Base-by-base conservation (phyloP, 192 early-diverging fungal species). In the Linnemannia exigua region DNA sequence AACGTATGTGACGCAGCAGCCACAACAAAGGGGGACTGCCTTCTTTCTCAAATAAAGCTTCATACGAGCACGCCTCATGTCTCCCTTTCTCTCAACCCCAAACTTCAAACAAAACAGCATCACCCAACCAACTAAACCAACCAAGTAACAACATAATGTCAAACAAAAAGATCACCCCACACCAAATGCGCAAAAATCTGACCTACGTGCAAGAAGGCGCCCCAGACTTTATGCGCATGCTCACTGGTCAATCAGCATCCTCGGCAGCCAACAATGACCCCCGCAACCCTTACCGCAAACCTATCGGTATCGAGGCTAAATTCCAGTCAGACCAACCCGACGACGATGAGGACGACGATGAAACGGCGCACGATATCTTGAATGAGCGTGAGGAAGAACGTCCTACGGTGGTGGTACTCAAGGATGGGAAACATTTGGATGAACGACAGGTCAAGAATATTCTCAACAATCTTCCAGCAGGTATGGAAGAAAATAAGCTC, bases 211-310 rank as follows among this genome's bases (percentile, higher is more conserved):
- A 79, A 19, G 52, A 88, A 67, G 87, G 80, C 1, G 44, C 37
- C 14, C 87, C 87, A 7, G 81, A 82, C 46, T 88, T 88, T 51
- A 82, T 88, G 87, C 71, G 74, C 12, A 86, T 86, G 84, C 79
- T 86, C 33, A 86, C 84, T 1, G 84, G 84, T 15, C 84, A 77
- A 51, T 79, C 82, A 0, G 36, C 66, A n/a, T 46, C 81, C 46
- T 51, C 48, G 12, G 66, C 78, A 17, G 81, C 73, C 61, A 72
- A 83, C 52, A 81, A 76, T 12, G 79, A 87, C 33, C 78, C 79
- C 14, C 74, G 84, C 12, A 82, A 82, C 73, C 87, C 87, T 31
- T 82, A 88, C 51, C 52, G 54, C 58, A 83, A 88, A 73, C 80
- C 80, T 1, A 77, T 88, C 31, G 81, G 87, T 14, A 83, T 88